Percentiles rank a stretch among this genome's conserved stretches.
Evolutionary conservation across 805 yeast genomes (phyloP).

Genomic region (Tetrapisispora fleetii): DNA sequence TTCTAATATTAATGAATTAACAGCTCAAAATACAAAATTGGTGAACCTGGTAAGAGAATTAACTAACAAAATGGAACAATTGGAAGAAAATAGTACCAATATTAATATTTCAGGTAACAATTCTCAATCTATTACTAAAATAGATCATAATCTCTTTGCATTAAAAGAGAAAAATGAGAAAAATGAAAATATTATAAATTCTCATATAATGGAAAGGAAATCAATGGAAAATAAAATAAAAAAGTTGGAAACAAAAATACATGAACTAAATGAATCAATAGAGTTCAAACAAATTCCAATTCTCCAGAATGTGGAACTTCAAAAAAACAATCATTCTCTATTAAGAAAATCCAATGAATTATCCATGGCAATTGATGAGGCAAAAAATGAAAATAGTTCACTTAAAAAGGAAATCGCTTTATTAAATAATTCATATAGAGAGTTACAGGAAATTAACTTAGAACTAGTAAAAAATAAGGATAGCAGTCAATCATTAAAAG

Average conservation of each 20-base stretch:
- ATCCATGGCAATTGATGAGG: slow-evolving; percentile 18
- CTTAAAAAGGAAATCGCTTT: slow-evolving; percentile 32
- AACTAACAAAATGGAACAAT: slow-evolving; percentile 58
- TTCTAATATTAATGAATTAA: slow-evolving; percentile 55
- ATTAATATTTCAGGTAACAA: slow-evolving; percentile 5
- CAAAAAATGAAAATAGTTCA: slow-evolving; percentile 38
- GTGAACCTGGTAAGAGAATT: slow-evolving; percentile 47
- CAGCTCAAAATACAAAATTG: slow-evolving; percentile 62
- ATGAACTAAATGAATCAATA: neutral
- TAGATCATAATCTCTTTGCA: slow-evolving; percentile 49
- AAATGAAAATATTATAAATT: neutral
- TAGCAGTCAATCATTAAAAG: neutral
- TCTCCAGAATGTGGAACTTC: neutral
- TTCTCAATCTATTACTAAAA: slow-evolving; percentile 43
- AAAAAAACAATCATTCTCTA: neutral
- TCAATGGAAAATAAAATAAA: neutral
- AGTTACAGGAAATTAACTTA: neutral
- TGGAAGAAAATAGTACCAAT: slow-evolving; percentile 37
- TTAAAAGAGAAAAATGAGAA: neutral
- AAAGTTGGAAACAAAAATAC: neutral
- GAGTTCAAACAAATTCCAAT: neutral
- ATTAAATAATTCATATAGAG: slow-evolving; percentile 29
- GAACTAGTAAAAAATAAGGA: neutral
- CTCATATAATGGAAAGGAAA: neutral
- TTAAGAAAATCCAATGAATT: neutral